These are phyloP conservation scores for Teunomyces cretensis DNA, from an alignment of 805 yeast genomes.

Conservation along the genomic window DNA sequence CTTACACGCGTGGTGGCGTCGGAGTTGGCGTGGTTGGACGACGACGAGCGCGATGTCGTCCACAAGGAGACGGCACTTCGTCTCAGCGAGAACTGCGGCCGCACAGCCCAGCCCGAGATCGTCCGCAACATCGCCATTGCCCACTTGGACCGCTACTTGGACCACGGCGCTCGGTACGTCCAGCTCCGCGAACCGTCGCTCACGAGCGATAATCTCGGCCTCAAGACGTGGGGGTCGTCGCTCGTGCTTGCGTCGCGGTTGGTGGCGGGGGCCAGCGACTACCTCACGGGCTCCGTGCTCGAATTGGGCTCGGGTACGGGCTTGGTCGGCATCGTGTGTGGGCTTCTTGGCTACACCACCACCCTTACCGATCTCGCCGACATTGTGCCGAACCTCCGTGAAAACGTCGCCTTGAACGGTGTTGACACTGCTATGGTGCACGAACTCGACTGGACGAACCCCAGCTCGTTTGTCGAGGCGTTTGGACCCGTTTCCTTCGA, in stretches of 20 bases:
- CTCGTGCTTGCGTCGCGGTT: conserved; percentile 62
- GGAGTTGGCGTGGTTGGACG: conserved; percentile 48
- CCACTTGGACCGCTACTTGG: conserved; percentile 17
- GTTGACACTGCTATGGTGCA: conserved; percentile 34
- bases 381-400: conserved; percentile 64
- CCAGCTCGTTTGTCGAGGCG: conserved; percentile 35
- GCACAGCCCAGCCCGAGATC: conserved; percentile 77
- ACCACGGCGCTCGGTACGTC: conserved; percentile 21
- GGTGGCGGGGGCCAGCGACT: conserved; percentile 21
- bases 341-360: conserved; percentile 49
- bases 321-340: conserved; percentile 73
- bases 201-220: conserved; percentile 83
- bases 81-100: conserved; percentile 79
- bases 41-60: conserved; percentile 38
- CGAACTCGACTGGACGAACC: conserved; percentile 78
- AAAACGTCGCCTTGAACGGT: conserved; percentile 57
- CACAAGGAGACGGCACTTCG: conserved; percentile 59
- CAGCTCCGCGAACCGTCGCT: conserved; percentile 76
- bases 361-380: conserved; percentile 76
- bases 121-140: conserved; percentile 56
- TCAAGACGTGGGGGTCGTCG: conserved; percentile 96
- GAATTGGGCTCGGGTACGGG: conserved; percentile 98
- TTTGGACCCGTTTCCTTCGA: conserved; percentile 41
- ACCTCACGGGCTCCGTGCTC: conserved; percentile 36
- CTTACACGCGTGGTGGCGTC: conserved; percentile 51